These are phyloP conservation scores for Phaeoacremonium minimum DNA, from an alignment of 2,329 filamentous ascomycete species.

Conservation along the genomic window DNA sequence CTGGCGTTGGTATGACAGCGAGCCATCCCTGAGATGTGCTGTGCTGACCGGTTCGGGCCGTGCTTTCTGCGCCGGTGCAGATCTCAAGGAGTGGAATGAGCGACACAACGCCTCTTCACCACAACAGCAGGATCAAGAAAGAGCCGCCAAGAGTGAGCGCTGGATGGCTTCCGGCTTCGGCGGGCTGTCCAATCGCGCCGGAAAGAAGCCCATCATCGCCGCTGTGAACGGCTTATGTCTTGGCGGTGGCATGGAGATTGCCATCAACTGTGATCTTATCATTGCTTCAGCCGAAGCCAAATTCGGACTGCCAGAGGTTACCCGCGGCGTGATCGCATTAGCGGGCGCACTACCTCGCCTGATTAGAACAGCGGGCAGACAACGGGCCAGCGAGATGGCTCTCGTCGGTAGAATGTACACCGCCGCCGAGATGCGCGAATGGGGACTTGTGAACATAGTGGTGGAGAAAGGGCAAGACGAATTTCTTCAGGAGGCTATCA, in stretches of 20 bases:
- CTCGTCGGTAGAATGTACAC: constrained; percentile 57
- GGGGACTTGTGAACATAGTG: constrained; percentile 69
- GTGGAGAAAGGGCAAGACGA: constrained; percentile 37
- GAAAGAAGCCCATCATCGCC: constrained; percentile 71
- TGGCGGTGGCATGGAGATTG: constrained; percentile 75
- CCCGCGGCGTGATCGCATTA: constrained; percentile 65
- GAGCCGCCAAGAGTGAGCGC: constrained; percentile 8
- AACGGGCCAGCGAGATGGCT: constrained; percentile 68
- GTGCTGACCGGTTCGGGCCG: constrained; percentile 59
- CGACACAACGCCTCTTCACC: constrained; percentile 24
- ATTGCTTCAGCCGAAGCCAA: constrained; percentile 53
- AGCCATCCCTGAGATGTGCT: constrained; percentile 56
- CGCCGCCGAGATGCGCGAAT: constrained; percentile 55
- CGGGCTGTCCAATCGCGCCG: constrained; percentile 59
- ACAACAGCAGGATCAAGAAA: constrained; percentile 1
- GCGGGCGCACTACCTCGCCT: constrained; percentile 68
- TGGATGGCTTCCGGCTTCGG: constrained; percentile 54
- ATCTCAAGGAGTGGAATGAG: constrained; percentile 61
- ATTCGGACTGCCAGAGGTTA: constrained; percentile 70
- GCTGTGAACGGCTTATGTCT: constrained; percentile 73
- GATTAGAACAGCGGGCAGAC: constrained; percentile 60
- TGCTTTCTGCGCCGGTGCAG: constrained; percentile 66
- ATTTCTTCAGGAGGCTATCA: constrained; percentile 53
- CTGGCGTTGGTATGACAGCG: constrained; percentile 55
- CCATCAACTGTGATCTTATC: constrained; percentile 68